Evolutionary conservation across 129 eudicot species (phyloP), one percentile per base, ranked within the genome.

Genomic region (Centella asiatica): DNA sequence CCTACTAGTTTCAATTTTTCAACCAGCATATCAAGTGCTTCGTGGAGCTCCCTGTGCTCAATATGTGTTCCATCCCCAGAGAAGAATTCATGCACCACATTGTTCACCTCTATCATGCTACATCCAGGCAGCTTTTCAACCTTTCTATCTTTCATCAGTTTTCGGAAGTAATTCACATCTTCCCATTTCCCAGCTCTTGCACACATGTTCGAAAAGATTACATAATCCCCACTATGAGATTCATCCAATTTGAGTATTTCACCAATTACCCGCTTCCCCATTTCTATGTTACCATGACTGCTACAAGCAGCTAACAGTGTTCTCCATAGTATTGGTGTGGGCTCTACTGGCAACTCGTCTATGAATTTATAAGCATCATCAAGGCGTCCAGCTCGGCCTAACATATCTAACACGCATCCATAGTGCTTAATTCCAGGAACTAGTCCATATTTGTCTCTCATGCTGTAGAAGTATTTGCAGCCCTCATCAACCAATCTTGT

Each of bases 191-290:
- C 85, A 6, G 75, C 66, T 79, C 75, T 75, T 15, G 80, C 78
- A 52, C 85, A 79, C 75, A 79, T 71, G 69, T 75, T 79, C 19
- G 85, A 75, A 67, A 70, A 79, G 39, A 79, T 75, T 26, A 74
- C 80, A 53, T 79, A 79, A 52, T 79, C 85, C 8, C 81, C 77
- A 37, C 75, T 67, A 8, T 79, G 80, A 57, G 71, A 67, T 32
- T 67, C 50, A 22, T 79, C 85, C 20, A 71, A 17, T 8, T 70
- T 64, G 29, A 74, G 74, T 26, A 79, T 79, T 44, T 32, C 31
- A 28, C 27, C 10, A 42, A 71, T 27, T 3, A 75, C 85, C 68
- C 20, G 49, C 58, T 57, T 68, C 22, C 75, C 85, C 40, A 79
- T 44, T 20, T 71, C 69, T 62, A 75, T 31, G 37, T 75, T 71